Conservation (phyloP, 2,329 filamentous ascomycete species). For the Byssoonygena ceratinophila region DNA sequence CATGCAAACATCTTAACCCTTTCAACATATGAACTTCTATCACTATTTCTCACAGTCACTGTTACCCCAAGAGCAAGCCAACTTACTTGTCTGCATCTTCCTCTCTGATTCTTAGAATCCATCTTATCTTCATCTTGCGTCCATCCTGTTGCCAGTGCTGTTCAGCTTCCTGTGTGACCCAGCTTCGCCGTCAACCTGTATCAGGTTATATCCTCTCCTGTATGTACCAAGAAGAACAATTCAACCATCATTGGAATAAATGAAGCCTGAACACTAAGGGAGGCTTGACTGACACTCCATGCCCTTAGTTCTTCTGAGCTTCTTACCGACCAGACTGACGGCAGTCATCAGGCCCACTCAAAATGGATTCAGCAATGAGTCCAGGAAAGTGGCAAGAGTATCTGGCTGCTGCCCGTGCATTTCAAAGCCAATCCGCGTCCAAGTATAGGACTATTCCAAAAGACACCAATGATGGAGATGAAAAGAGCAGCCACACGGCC, state of each 20-base stretch:
- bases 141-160: not conserved
- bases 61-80: not conserved
- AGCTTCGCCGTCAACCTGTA: not conserved
- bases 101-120: not conserved
- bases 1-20: not conserved
- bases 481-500: not conserved
- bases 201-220: not conserved
- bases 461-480: too few relatives aligned
- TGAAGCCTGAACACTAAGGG: too few relatives aligned
- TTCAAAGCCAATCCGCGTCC: not conserved
- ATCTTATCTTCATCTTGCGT: not conserved
- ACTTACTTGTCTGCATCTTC: not conserved
- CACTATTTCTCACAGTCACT: not conserved
- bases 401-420: slow-evolving; percentile 1
- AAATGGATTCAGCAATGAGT: not conserved
- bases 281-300: not conserved
- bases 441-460: not conserved
- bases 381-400: slow-evolving; percentile 2
- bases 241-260: too few relatives aligned
- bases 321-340: too few relatives aligned
- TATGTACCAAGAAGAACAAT: not conserved
- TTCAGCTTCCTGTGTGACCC: not conserved
- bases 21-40: not conserved
- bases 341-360: too few relatives aligned
- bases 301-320: too few relatives aligned